Evolutionary conservation across 2,329 filamentous ascomycete genomes (phyloP), one percentile per base, ranked within the genome.

Genomic region (Venturia aucupariae): DNA sequence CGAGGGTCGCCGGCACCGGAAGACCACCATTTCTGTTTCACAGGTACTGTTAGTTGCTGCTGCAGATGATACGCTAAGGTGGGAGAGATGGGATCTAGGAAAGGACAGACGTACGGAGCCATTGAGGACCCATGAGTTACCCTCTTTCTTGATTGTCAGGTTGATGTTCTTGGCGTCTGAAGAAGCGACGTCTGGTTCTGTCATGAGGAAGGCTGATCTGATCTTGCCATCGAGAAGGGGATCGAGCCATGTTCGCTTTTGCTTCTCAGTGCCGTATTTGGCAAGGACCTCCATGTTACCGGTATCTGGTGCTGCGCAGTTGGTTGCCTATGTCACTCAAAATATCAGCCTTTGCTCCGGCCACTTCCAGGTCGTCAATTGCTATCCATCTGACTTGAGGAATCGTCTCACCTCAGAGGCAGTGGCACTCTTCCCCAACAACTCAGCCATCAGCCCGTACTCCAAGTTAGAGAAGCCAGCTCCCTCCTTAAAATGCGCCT

Each of bases 391-490:
- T 19, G 70, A 71, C 10, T 3, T n/a, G 19, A 24, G 46, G 4
- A 41, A 17, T 15, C 42, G n/a, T 19, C 46, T n/a, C 67, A 80
- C 79, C 80, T 94, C 90, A 8, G 89, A 90, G 13, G 92, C 94
- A 67, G 86, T 81, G 73, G 84, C 82, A 69, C 90, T 96, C 80
- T 90, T 93, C 68, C 94, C 94, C 70, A 97, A 81, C 79, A 90
- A 90, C 80, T 99, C 94, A 22, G 94, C 94, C 92, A 97, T 99
- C 71, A 99, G 80, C 15, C 92, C 94, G 74, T 99, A 99, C 78
- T 99, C 94, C 67, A 99, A 81, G 77, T 97, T 99, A 66, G 87
- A 90, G 80, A 91, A 97, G 41, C 94, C 94, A 30, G 93, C 92
- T 1, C 92, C 95, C 79, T 97, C 90, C 76, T 89, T 90, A 83